Percentiles rank a stretch among this genome's conserved stretches.
These are phyloP conservation scores for Citrus sp. DNA, from an alignment of 345 rosid species.

Conservation along the genomic window DNA sequence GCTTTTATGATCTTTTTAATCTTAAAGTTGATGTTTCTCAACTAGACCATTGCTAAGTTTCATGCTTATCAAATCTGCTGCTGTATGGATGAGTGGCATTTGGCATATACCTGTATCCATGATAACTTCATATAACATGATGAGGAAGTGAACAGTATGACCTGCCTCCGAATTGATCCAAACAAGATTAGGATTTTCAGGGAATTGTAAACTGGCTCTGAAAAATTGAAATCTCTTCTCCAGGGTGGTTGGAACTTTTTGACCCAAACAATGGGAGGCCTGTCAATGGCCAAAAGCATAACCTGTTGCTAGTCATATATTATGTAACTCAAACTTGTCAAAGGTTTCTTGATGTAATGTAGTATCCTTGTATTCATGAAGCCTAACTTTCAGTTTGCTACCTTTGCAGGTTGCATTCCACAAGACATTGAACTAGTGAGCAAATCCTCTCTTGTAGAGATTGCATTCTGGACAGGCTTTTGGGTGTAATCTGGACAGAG, in stretches of 20 bases:
- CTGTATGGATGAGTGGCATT: not conserved
- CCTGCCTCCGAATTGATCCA: not conserved
- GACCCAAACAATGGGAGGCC: not conserved
- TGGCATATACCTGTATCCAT: not conserved
- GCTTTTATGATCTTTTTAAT: not conserved
- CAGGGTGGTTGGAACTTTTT: not conserved
- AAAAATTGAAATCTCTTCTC: not conserved
- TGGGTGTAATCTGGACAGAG: not conserved
- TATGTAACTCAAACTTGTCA: not conserved
- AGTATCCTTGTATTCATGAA: not conserved
- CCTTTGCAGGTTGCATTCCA: slow-evolving; percentile 72
- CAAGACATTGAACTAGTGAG: slow-evolving; percentile 52
- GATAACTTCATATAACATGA: not conserved
- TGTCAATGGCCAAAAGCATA: not conserved
- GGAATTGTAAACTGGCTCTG: not conserved
- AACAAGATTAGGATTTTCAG: not conserved
- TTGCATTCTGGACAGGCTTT: not conserved
- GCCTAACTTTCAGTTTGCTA: slow-evolving; percentile 11
- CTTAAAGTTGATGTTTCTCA: not conserved
- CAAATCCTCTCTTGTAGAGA: not conserved
- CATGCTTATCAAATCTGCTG: not conserved
- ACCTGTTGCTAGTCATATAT: not conserved
- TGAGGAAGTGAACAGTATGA: not conserved
- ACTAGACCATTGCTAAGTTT: not conserved
- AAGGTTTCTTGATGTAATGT: not conserved